phyloP scores from a whole-genome alignment of 106 monocot genomes.

The Chionographis japonica region DNA sequence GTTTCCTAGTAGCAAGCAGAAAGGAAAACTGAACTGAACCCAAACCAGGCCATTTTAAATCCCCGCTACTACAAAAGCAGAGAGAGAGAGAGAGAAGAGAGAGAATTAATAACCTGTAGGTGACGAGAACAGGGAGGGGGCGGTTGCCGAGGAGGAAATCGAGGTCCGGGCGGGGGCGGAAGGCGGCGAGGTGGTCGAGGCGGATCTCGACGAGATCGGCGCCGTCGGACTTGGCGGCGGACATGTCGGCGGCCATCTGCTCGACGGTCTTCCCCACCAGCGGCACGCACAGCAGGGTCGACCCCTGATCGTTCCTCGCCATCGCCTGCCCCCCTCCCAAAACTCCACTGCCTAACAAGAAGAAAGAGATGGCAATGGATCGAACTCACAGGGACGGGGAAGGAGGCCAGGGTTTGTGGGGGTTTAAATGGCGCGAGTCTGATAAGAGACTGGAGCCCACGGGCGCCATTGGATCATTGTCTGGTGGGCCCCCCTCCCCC shows the following conservation, averaged over 20 bases:
- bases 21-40: no score
- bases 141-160: constrained; percentile 39
- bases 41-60: no score
- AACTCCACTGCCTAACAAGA: not conserved
- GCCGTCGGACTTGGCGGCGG: constrained; percentile 47
- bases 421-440: no score
- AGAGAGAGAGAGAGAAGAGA: not conserved
- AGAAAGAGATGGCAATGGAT: no score
- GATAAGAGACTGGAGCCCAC: no score
- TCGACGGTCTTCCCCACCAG: constrained; percentile 71
- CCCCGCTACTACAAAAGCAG: no score
- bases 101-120: constrained; percentile 83
- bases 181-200: constrained; percentile 65
- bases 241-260: constrained; percentile 63
- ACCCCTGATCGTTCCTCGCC: constrained; percentile 8
- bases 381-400: no score
- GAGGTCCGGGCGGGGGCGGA: constrained; percentile 58
- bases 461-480: no score
- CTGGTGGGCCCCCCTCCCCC: no score
- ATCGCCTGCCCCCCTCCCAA: not conserved
- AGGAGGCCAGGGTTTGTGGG: no score
- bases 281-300: constrained; percentile 79
- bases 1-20: no score
- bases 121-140: constrained; percentile 73
- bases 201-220: constrained; percentile 94